Conservation (phyloP, 2,329 filamentous ascomycete species). For the Alternaria postmessia region DNA sequence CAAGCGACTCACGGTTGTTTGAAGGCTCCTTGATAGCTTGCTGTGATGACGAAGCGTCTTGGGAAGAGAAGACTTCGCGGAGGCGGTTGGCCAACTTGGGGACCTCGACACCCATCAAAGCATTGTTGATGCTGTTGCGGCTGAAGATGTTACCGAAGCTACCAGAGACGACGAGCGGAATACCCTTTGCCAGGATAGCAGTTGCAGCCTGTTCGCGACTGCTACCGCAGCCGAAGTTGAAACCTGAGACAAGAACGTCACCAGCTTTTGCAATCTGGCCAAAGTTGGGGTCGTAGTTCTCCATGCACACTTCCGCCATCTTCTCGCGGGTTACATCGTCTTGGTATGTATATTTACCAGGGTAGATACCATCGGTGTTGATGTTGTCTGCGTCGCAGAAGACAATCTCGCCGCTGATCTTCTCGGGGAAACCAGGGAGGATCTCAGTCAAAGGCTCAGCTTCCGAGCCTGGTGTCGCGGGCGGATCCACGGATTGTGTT, state of each 20-base stretch:
- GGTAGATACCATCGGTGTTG: slow-evolving; percentile 92
- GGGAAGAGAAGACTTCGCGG: slow-evolving; percentile 64
- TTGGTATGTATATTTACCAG: slow-evolving; percentile 91
- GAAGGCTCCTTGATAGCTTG: slow-evolving; percentile 60
- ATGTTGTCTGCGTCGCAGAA: slow-evolving; percentile 88
- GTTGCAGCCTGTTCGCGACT: slow-evolving; percentile 90
- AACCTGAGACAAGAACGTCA: slow-evolving; percentile 86
- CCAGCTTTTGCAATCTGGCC: slow-evolving; percentile 67
- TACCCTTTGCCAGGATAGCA: slow-evolving; percentile 80
- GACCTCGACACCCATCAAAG: slow-evolving; percentile 75
- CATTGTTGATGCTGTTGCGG: slow-evolving; percentile 82
- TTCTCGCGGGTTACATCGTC: slow-evolving; percentile 77
- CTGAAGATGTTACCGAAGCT: slow-evolving; percentile 87
- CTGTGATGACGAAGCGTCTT: slow-evolving; percentile 35
- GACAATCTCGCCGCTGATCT: slow-evolving; percentile 83
- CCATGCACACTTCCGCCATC: slow-evolving; percentile 92
- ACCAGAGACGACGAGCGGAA: slow-evolving; percentile 80
- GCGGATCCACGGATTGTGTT: slow-evolving; percentile 41
- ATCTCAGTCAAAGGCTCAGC: slow-evolving; percentile 68
- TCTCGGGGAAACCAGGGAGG: slow-evolving; percentile 85
- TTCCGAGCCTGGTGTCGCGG: slow-evolving; percentile 38
- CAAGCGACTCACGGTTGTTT: slow-evolving; percentile 60
- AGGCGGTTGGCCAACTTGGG: slow-evolving; percentile 72
- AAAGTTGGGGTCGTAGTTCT: slow-evolving; percentile 87
- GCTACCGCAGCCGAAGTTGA: slow-evolving; percentile 86